Evolutionary conservation across 495 filamentous ascomycete genomes (phyloP).

Genomic region (Usnea hakonensis): DNA sequence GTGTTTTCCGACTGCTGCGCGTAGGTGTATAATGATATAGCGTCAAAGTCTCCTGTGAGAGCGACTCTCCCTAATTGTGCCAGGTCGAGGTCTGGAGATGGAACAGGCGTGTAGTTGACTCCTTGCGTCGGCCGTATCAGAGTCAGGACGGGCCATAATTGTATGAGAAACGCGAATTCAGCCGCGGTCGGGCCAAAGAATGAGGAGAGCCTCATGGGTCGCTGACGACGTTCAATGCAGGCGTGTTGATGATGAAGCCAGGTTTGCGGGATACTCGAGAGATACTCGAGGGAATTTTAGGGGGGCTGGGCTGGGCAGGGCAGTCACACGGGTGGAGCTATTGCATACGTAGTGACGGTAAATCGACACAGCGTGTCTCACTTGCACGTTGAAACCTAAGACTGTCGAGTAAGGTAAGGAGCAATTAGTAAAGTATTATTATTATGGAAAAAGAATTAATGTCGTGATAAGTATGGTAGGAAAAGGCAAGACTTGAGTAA

Average conservation of each 20-base stretch:
- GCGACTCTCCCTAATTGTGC: conserved; percentile 74
- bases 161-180: conserved; percentile 37
- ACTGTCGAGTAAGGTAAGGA: too few relatives aligned
- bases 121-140: conserved; percentile 45
- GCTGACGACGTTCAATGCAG: conserved; percentile 35
- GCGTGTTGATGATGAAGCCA: conserved; percentile 13
- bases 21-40: conserved; percentile 84
- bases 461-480: not conserved
- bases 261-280: too few relatives aligned
- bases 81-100: conserved; percentile 74
- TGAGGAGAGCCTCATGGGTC: conserved; percentile 50
- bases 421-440: too few relatives aligned
- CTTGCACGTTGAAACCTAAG: too few relatives aligned
- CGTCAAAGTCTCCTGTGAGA: conserved; percentile 82
- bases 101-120: conserved; percentile 61
- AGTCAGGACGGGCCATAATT: conserved; percentile 33
- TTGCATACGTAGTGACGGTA: conserved; percentile 7
- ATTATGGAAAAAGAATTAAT: not conserved
- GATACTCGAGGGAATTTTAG: conserved; percentile 7
- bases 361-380: conserved; percentile 14
- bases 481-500: not conserved
- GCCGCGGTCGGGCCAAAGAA: conserved; percentile 49
- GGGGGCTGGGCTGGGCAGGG: conserved; percentile 12
- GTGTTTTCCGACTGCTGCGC: conserved; percentile 64
- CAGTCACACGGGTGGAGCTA: too few relatives aligned